Evolutionary conservation across 768 basidiomycete species (phyloP), one percentile per base, ranked within the genome.

Genomic region (button mushroom (Agaricus bisporus)): DNA sequence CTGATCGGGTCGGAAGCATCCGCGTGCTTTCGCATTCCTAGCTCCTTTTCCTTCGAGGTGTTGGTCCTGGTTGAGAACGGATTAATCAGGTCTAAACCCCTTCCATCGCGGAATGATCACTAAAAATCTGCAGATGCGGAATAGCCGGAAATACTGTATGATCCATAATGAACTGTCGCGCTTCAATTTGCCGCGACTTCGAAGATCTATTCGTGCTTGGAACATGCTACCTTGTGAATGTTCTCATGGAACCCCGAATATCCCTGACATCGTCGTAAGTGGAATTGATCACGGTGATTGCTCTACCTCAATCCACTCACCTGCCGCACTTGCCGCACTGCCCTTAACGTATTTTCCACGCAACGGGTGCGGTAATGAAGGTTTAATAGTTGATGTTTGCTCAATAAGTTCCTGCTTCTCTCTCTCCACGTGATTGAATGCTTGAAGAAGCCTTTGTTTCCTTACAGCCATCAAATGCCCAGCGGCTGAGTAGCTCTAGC

Each of bases 351-450:
- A 15, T 41, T 41, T 36, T 22, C 45, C 52, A 47, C 38, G 29
- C n/a, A 45, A 47, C 58, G 58, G 35, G 53, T 56, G 55, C 45
- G 58, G 62, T 60, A 59, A 58, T 57, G 51, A 56, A 56, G 38
- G 36, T 46, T 37, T 37, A 56, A 48, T 48, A 29, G 37, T 28
- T 38, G 44, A 48, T 49, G 44, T 25, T 17, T 35, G 48, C 36
- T 20, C 42, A 25, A 56, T 51, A 43, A 45, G 50, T 29, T 45
- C 48, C 56, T 57, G 18, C 45, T 41, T 51, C 51, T 49, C 58
- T 51, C 58, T 51, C 61, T 65, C 61, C 66, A 67, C 66, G 66
- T 67, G 66, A 67, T 67, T 57, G 48, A 37, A 50, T 58, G 51
- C 56, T 58, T 56, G 65, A 57, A 61, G 61, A 60, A 56, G 53